A percentile compares a stretch with the other conserved stretches of the same genome.
Conservation (phyloP, 441 rosid species). For the Lepidium campestre region DNA sequence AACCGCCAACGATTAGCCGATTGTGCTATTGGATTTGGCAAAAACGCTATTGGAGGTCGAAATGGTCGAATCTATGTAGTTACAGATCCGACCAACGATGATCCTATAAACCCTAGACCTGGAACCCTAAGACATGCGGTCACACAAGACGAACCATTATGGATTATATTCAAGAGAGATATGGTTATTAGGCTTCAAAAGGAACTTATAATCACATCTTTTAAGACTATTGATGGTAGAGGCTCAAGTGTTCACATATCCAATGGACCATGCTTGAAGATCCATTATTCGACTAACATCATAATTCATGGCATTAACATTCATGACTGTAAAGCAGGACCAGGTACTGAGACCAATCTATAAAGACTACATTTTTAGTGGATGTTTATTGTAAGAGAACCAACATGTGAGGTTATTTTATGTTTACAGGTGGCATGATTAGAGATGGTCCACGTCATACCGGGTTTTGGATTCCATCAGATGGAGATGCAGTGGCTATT, state of each 20-base stretch:
- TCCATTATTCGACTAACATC: slow-evolving; percentile 39
- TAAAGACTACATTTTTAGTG: not conserved
- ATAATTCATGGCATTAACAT: slow-evolving; percentile 58
- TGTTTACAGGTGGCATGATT: slow-evolving; percentile 27
- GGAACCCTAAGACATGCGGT: slow-evolving; percentile 47
- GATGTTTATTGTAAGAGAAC: not conserved
- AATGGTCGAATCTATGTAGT: slow-evolving; percentile 40
- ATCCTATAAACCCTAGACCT: slow-evolving; percentile 38
- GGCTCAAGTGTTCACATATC: slow-evolving; percentile 55
- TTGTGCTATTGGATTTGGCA: slow-evolving; percentile 50
- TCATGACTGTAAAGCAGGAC: slow-evolving; percentile 47
- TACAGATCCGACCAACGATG: slow-evolving; percentile 33
- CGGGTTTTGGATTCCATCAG: slow-evolving; percentile 37
- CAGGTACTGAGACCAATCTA: not conserved
- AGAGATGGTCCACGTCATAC: slow-evolving; percentile 38
- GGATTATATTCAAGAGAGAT: slow-evolving; percentile 60
- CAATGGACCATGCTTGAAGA: slow-evolving; percentile 56
- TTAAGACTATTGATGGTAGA: slow-evolving; percentile 63
- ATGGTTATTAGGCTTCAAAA: slow-evolving; percentile 52
- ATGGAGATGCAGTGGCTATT: slow-evolving; percentile 52
- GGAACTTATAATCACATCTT: slow-evolving; percentile 49
- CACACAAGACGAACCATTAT: slow-evolving; percentile 51
- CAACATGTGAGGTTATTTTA: not conserved
- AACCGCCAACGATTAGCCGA: slow-evolving; percentile 43
- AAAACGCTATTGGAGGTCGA: slow-evolving; percentile 40